Evolutionary conservation across 371 early-diverging fungal genomes (phyloP).

Genomic region (Nematocida sp.): DNA sequence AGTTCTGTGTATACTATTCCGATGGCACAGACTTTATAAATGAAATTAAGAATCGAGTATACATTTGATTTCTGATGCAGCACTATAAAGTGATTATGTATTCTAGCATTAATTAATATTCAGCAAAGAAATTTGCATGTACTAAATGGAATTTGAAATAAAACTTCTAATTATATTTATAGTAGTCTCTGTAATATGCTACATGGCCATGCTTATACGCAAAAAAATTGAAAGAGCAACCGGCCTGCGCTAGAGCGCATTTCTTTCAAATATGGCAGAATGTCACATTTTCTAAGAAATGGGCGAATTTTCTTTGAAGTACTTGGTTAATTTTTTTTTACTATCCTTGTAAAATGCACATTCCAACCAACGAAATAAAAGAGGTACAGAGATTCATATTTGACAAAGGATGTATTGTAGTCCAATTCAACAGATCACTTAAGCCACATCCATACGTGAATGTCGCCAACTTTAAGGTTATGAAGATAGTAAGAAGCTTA

Average conservation of each 20-base stretch:
- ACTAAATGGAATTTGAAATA: background rate
- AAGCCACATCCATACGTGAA: constrained; percentile 53
- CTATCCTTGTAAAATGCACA: constrained; percentile 54
- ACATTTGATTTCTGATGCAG: too few relatives aligned
- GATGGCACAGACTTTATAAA: too few relatives aligned
- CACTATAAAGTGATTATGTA: too few relatives aligned
- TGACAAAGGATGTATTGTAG: constrained; percentile 48
- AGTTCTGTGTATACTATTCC: too few relatives aligned
- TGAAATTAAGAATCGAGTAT: too few relatives aligned
- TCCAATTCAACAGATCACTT: constrained; percentile 50
- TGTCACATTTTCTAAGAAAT: background rate
- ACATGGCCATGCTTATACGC: background rate
- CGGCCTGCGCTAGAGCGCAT: background rate
- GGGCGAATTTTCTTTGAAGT: background rate
- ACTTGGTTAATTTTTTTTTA: constrained; percentile 45
- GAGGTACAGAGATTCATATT: constrained; percentile 54
- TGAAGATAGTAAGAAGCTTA: constrained; percentile 93
- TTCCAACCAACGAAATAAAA: constrained; percentile 58
- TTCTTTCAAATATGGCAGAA: background rate
- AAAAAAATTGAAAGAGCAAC: background rate
- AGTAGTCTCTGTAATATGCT: background rate
- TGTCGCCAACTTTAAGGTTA: constrained; percentile 90
- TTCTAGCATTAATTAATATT: too few relatives aligned
- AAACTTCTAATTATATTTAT: background rate
- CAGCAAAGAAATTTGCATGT: too few relatives aligned